Evolutionary conservation across 2,329 filamentous ascomycete genomes (phyloP), one percentile per base, ranked within the genome.

Genomic region (Neopestalotiopsis sp.): DNA sequence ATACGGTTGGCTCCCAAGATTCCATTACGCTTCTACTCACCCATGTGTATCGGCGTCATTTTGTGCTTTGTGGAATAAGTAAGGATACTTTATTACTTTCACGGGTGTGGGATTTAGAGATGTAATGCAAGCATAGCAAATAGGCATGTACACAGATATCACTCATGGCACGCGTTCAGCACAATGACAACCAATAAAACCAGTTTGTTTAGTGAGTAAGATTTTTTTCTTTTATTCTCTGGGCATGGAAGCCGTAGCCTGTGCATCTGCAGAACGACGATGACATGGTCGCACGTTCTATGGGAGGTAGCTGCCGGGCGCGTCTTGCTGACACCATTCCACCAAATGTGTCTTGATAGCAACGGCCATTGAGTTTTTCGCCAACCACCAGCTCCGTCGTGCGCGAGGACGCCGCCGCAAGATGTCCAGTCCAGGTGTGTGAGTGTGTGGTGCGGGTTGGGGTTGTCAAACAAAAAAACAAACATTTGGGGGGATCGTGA

Each of bases 401-500:
- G 45, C 49, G 64, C 64, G 64, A 66, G 64, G 49, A 66, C 53
- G 49, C 64, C 64, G 34, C 53, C 9, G 64, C 64, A 66, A 42
- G 49, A 58, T 58, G 64, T 58, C 64, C 64, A 66, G 10, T 53
- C 42, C 42, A 58, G 45, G 45, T 32, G 24, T 12, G 65, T 28
- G 56, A 32, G 9, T 61, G 66, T 66, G 64, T 38, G 20, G 62
- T 53, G 42, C 34, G 38, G 62, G 62, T n/a, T 66, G 28, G 64
- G 24, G 38, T 32, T 66, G 63, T 58, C 63, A 66, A 63, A 38
- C 24, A 30, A 66, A 56, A 28, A 38, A 66, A 66, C 42, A 64
- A 49, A 62, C 32, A 64, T 38, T 42, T 49, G n/a, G 61, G 63
- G 63, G 63, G 65, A 59, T 67, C 66, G 66, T 58, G 49, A 63